Evolutionary conservation across 2,329 filamentous ascomycete species (phyloP), one percentile per base, ranked within the genome.

Genomic region (Colletotrichum tamarilloi): DNA sequence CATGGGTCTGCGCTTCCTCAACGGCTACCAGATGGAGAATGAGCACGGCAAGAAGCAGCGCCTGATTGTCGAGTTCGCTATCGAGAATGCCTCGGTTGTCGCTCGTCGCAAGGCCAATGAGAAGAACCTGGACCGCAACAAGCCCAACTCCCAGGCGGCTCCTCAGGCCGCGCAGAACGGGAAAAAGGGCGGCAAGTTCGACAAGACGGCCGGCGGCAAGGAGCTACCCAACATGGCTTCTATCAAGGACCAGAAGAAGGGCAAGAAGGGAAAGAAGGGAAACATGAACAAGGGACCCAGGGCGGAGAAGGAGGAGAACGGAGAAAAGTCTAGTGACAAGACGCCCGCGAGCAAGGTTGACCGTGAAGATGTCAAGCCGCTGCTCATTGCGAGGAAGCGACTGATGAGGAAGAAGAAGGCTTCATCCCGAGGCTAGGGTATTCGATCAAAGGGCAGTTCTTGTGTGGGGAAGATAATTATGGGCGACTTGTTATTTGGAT

Each of bases 11-110:
- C 89, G 97, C 59, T 98, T 95, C 92, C 88, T 99, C 70, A 99
- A 99, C 81, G 95, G 96, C 1, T 92, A 90, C 72, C 85, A 89
- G 38, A 77, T 91, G 22, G 86, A 88, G 78, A 90, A 88, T 75
- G 84, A 86, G 28, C 84, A 89, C 66, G 95, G 97, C 76, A 94
- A 93, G 84, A 96, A 95, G 81, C 95, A 97, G 83, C 89, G 97
- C 14, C 85, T 99, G 64, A 95, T 99, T 79, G 96, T 96, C 49
- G 97, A 99, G 82, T 99, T 99, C 81, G 95, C 97, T 24, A 98
- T 99, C 81, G 97, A 99, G 84, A 99, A 99, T 78, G 95, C 95
- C 1, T 95, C 98, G 79, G 97, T 99, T 1, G 93, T 99, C n/a
- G 90, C 92, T 76, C 89, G 97, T 75, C 89, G 97, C 73, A 79